Conservation (phyloP, 2,329 filamentous ascomycete genomes). For the Alternaria gaisen region DNA sequence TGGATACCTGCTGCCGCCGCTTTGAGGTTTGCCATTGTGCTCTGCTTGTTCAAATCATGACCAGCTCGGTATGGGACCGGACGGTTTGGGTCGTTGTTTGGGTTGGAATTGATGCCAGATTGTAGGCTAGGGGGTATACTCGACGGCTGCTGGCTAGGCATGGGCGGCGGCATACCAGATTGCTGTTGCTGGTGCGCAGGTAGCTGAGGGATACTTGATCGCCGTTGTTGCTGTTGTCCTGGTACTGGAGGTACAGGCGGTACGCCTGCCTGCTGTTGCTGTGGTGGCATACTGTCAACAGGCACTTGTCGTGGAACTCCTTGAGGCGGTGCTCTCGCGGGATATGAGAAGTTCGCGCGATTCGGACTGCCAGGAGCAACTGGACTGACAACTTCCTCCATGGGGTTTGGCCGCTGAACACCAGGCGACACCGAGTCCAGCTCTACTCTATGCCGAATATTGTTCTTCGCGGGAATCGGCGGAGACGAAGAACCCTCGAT, state of each 20-base stretch:
- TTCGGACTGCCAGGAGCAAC: constrained; percentile 40
- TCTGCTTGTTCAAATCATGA: constrained; percentile 35
- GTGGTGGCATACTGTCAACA: constrained; percentile 6
- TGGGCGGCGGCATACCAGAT: constrained; percentile 19
- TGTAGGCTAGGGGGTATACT: constrained; percentile 11
- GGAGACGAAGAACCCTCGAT: constrained; percentile 33
- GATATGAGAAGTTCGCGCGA: constrained; percentile 49
- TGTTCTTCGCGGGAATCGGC: constrained; percentile 47
- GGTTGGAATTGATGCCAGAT: constrained; percentile 13
- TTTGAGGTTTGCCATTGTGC: constrained; percentile 46
- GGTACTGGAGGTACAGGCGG: constrained; percentile 13
- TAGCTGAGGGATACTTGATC: constrained; percentile 9
- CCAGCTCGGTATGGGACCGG: constrained; percentile 35
- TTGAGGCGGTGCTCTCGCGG: constrained; percentile 42
- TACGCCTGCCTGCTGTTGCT: constrained; percentile 14
- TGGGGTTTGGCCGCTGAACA: constrained; percentile 45
- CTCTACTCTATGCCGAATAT: constrained; percentile 48
- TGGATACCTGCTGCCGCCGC: constrained; percentile 49
- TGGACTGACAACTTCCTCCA: constrained; percentile 35
- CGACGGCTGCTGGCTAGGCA: constrained; percentile 6
- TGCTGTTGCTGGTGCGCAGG: constrained; percentile 22
- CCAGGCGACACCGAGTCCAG: constrained; percentile 46
- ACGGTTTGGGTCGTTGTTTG: constrained; percentile 23
- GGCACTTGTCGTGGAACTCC: constrained; percentile 44
- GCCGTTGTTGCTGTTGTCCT: constrained; percentile 4